A percentile compares a stretch with the other conserved stretches of the same genome.
Conservation (phyloP, 345 rosid species). For the Isatis tinctoria region DNA sequence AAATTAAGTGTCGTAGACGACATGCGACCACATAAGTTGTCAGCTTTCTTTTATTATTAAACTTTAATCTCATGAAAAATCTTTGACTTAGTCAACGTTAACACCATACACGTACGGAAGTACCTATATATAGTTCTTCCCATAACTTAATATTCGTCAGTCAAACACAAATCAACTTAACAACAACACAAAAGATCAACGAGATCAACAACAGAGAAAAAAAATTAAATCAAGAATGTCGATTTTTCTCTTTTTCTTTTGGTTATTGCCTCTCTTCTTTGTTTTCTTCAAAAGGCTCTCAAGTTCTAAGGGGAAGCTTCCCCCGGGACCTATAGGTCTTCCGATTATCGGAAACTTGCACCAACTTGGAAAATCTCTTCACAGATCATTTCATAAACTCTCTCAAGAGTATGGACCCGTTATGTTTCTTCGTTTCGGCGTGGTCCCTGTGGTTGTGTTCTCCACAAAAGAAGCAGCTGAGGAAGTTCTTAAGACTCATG, state of each 20-base stretch:
- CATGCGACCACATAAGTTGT: background rate
- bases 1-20: background rate
- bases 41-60: background rate
- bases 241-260: background rate
- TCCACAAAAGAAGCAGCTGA: slow-evolving; percentile 40
- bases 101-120: background rate
- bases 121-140: background rate
- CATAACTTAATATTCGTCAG: background rate
- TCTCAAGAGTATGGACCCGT: slow-evolving; percentile 45
- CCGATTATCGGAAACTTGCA: slow-evolving; percentile 48
- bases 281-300: slow-evolving; percentile 3
- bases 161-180: background rate
- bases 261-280: background rate
- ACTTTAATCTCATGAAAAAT: background rate
- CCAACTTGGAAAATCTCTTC: slow-evolving; percentile 35
- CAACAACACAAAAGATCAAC: background rate
- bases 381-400: slow-evolving; percentile 29
- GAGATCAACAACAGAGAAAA: background rate
- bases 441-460: slow-evolving; percentile 35
- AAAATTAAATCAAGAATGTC: background rate
- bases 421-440: slow-evolving; percentile 40
- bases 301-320: slow-evolving; percentile 23
- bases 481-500: slow-evolving; percentile 36
- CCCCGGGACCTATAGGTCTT: slow-evolving; percentile 38
- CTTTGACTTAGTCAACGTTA: slow-evolving; percentile 2